Percentiles rank a stretch among this genome's conserved stretches.
phyloP scores from a whole-genome alignment of 768 basidiomycete species.

The Lenzites betulinus region DNA sequence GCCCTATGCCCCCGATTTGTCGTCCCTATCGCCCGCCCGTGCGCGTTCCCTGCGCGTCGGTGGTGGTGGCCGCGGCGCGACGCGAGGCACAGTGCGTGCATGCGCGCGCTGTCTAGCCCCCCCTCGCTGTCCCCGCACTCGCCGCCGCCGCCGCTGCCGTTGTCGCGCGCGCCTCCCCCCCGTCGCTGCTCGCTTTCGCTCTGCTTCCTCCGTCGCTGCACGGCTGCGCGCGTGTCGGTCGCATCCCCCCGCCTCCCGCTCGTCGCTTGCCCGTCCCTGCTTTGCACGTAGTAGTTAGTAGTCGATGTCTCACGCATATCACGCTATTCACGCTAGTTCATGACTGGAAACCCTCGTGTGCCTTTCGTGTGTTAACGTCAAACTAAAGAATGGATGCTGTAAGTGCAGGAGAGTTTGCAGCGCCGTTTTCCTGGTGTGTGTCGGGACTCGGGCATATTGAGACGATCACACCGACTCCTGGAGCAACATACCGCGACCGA shows the following conservation, averaged over 20 bases:
- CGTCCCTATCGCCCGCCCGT: slow-evolving; percentile 7
- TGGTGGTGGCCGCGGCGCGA: neutral
- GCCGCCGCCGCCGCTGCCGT: too few relatives aligned
- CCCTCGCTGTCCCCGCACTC: neutral
- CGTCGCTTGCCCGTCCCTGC: neutral
- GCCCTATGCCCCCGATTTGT: slow-evolving; percentile 25
- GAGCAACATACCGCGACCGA: too few relatives aligned
- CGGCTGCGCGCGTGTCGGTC: slow-evolving; percentile 12
- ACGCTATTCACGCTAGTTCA: slow-evolving; percentile 24
- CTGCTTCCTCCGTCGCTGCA: slow-evolving; percentile 12
- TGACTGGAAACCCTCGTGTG: slow-evolving; percentile 8
- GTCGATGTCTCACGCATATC: slow-evolving; percentile 22
- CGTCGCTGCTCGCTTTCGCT: neutral
- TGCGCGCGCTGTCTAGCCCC: slow-evolving; percentile 17
- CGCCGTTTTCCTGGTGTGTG: too few relatives aligned
- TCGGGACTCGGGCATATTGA: too few relatives aligned
- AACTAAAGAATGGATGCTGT: too few relatives aligned
- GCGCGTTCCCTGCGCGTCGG: neutral
- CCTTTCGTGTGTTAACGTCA: neutral
- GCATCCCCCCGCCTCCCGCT: neutral
- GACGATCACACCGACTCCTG: too few relatives aligned
- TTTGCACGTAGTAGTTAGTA: slow-evolving; percentile 17
- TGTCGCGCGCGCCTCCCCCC: neutral
- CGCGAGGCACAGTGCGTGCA: slow-evolving; percentile 16
- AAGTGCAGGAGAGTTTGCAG: too few relatives aligned